Base-by-base conservation (phyloP, 2,329 filamentous ascomycete species). In the Penicillium griseofulvum region DNA sequence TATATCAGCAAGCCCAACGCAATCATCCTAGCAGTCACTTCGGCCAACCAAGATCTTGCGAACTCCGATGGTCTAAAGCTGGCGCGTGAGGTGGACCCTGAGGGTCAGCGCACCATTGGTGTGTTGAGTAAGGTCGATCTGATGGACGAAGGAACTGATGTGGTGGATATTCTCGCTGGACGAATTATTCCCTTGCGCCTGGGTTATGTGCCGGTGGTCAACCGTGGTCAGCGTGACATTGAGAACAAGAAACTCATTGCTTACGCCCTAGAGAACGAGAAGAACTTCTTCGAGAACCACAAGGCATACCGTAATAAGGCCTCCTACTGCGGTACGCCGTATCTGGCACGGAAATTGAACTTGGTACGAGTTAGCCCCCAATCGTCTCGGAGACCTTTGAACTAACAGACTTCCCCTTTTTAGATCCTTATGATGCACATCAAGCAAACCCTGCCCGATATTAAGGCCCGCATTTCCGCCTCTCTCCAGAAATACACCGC, bases 361-460 rank as follows among this genome's bases (percentile, higher is more conserved):
- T 82, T 99, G 68, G 82, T 84, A 72, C 31, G 77, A 2, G 14
- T 52, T 22, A 36, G 14, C 45, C 31, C n/a, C 11, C 19, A 22
- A 24, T 34, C n/a, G 7, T 19, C 3, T 16, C 9, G n/a, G 0
- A 10, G 14, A n/a, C 19, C 9, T n/a, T 28, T 17, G 17, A 3
- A 22, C 52, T 56, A 34, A 59, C 71, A 74, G 61, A 75, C 51
- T 36, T 28, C 31, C 17, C 26, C 26, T 14, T 37, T 31, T 14
- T 68, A 84, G 82, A 97, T 99, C 71, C 83, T 99, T 65, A 97
- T 99, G 93, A 99, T 99, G 94, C 94, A 99, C 80, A 99, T 99
- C 81, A 99, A 99, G 79, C 93, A 99, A 80, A 99, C 94, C 1
- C 84, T 99, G 14, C 94, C 94, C 38, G 94, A 99, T 71, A 99